phyloP scores from a whole-genome alignment of 2,329 filamentous ascomycete species.

The Fusarium sp. region DNA sequence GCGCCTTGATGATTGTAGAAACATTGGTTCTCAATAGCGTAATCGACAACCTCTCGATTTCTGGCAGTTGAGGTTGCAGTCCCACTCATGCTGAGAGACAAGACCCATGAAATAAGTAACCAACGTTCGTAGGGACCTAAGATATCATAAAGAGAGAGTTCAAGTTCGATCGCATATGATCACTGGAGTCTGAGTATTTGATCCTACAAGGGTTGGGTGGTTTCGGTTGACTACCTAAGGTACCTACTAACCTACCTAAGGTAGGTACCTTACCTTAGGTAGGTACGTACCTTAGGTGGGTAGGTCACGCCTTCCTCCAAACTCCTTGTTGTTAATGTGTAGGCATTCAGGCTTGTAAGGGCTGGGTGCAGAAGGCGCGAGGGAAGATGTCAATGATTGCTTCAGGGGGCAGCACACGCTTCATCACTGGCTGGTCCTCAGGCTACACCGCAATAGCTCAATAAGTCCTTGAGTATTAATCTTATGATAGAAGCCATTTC shows the following conservation, averaged over 20 bases:
- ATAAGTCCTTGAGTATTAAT: background rate
- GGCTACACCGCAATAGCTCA: too few relatives aligned
- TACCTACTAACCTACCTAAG: too few relatives aligned
- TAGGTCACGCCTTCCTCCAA: background rate
- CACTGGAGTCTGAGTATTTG: background rate
- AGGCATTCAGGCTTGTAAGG: background rate
- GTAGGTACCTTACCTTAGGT: too few relatives aligned
- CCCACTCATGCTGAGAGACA: conserved; percentile 4
- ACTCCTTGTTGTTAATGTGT: background rate
- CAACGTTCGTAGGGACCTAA: background rate
- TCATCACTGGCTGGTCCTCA: background rate
- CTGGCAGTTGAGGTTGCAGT: background rate
- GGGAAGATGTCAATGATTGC: background rate
- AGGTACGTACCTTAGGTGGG: too few relatives aligned
- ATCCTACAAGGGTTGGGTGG: background rate
- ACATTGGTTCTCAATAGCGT: conserved; percentile 41
- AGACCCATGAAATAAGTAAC: background rate
- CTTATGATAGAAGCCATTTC: background rate
- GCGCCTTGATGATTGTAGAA: conserved; percentile 38
- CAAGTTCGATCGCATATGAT: background rate
- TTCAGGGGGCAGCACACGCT: background rate
- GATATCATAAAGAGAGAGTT: background rate
- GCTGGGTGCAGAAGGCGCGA: background rate
- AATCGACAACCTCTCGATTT: conserved; percentile 35
- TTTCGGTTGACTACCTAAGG: background rate